Evolutionary conservation across 768 basidiomycete species (phyloP).

Genomic region (Pulveroboletus sp.): DNA sequence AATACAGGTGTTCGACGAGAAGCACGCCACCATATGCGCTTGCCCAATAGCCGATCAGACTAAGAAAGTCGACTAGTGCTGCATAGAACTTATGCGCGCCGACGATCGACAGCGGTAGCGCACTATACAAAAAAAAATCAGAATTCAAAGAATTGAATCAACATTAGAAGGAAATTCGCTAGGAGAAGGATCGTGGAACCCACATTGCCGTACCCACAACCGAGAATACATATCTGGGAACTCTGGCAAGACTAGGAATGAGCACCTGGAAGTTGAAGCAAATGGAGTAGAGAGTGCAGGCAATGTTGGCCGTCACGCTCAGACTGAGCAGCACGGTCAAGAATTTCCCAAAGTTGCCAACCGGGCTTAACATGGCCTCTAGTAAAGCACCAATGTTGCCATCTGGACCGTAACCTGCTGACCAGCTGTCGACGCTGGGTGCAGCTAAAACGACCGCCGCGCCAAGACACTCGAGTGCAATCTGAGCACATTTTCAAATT

Average conservation of each 20-base stretch:
- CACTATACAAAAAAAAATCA: conserved; percentile 30
- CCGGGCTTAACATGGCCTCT: conserved; percentile 55
- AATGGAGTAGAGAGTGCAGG: conserved; percentile 78
- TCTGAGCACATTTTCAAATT: conserved; percentile 14
- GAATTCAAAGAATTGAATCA: background rate
- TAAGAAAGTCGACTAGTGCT: conserved; percentile 61
- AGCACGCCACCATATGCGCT: conserved; percentile 56
- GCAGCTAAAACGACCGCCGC: conserved; percentile 62
- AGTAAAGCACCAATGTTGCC: conserved; percentile 63
- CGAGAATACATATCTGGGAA: conserved; percentile 70
- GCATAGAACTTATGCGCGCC: conserved; percentile 62
- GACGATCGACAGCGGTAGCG: conserved; percentile 66
- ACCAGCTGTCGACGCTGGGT: conserved; percentile 52
- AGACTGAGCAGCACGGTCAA: conserved; percentile 69
- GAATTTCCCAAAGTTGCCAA: conserved; percentile 65
- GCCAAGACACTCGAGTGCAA: conserved; percentile 52
- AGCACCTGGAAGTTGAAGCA: conserved; percentile 70
- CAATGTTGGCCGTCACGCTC: conserved; percentile 75
- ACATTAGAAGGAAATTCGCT: conserved; percentile 5
- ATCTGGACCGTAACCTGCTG: conserved; percentile 45
- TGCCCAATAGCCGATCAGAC: conserved; percentile 64
- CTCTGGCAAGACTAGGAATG: conserved; percentile 49
- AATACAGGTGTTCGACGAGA: conserved; percentile 61
- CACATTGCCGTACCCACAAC: conserved; percentile 64
- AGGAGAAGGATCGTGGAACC: conserved; percentile 22